Conservation (phyloP, 179 eudicot genomes). For the Actinidia arguta region DNA sequence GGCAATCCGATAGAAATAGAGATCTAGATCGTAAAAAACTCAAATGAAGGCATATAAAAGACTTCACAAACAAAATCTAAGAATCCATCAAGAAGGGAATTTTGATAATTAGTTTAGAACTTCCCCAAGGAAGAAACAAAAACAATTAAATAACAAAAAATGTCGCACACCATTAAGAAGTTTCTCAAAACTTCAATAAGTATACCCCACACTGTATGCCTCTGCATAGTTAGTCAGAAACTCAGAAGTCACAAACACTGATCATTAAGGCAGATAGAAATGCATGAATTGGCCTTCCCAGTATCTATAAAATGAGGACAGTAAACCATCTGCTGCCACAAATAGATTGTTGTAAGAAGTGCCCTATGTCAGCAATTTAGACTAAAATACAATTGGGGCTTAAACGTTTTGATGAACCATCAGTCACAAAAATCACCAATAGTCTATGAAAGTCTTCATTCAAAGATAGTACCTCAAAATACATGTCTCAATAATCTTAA, state of each 20-base stretch:
- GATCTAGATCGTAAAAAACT: background rate
- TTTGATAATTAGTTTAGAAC: background rate
- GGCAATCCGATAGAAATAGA: background rate
- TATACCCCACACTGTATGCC: background rate
- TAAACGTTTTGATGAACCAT: background rate
- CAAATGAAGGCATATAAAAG: background rate
- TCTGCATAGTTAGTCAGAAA: background rate
- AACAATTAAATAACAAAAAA: background rate
- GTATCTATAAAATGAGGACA: background rate
- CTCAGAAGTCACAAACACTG: background rate
- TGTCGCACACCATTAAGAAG: background rate
- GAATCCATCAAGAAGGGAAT: background rate
- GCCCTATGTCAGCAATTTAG: background rate
- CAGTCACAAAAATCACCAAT: background rate
- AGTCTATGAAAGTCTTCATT: background rate
- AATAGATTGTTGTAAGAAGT: background rate
- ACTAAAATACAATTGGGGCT: background rate
- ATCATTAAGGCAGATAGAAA: background rate
- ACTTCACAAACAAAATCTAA: background rate
- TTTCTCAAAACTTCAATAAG: background rate
- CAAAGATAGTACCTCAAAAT: background rate
- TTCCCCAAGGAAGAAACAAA: background rate
- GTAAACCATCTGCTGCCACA: background rate
- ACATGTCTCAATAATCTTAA: background rate
- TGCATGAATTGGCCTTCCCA: background rate